phyloP scores from a whole-genome alignment of 176 grass and related monocot genomes.

The Areca catechu region DNA sequence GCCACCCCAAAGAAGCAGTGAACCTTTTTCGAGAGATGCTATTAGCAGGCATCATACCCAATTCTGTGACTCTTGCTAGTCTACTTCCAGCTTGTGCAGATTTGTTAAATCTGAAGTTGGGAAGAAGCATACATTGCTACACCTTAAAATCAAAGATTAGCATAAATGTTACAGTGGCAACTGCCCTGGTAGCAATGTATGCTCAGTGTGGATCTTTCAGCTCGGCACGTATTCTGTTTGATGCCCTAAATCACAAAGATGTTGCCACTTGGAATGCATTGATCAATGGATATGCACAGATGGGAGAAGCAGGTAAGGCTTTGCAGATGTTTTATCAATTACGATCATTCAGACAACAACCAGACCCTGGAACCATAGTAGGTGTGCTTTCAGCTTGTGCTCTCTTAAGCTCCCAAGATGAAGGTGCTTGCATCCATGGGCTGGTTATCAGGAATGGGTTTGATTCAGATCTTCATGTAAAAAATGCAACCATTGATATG shows the following conservation, averaged over 20 bases:
- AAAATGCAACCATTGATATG: constrained; percentile 42
- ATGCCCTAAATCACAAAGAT: constrained; percentile 55
- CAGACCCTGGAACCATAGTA: constrained; percentile 32
- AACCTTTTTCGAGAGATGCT: constrained; percentile 72
- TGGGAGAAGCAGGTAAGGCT: constrained; percentile 26
- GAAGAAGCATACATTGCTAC: constrained; percentile 72
- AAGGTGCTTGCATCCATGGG: constrained; percentile 27
- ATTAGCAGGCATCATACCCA: constrained; percentile 43
- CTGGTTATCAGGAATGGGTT: constrained; percentile 33
- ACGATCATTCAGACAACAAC: background rate
- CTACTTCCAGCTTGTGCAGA: constrained; percentile 77
- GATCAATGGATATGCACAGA: constrained; percentile 62
- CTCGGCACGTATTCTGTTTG: constrained; percentile 55
- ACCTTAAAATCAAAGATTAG: constrained; percentile 39
- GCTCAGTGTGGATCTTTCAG: constrained; percentile 62
- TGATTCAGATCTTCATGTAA: constrained; percentile 38
- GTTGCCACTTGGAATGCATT: constrained; percentile 76
- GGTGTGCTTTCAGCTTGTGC: constrained; percentile 28
- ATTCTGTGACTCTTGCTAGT: constrained; percentile 46
- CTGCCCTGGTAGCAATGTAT: constrained; percentile 79
- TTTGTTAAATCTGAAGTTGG: constrained; percentile 52
- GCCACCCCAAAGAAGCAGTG: constrained; percentile 42
- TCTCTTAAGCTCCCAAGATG: constrained; percentile 24
- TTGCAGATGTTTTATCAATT: constrained; percentile 30
- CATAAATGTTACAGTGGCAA: constrained; percentile 44